Evolutionary conservation across 148 eudicot genomes (phyloP).

Genomic region (Rhododendron molle): DNA sequence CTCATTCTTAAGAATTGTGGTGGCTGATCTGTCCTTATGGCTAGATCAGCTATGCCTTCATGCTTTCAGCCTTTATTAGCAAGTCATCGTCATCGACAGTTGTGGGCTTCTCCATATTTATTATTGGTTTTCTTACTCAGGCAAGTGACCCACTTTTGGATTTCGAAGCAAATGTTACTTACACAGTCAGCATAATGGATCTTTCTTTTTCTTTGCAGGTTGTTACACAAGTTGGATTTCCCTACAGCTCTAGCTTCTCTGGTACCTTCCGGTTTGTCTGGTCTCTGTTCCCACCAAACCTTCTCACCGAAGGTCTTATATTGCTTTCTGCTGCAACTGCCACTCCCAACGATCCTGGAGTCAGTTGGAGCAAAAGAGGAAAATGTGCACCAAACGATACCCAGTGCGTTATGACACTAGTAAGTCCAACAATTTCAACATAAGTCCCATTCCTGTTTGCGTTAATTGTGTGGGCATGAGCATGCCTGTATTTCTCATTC

Average conservation of each 20-base stretch:
- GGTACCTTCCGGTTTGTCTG: constrained; percentile 27
- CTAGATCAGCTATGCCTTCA: constrained; percentile 61
- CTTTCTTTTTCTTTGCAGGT: constrained; percentile 38
- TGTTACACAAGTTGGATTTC: constrained; percentile 77
- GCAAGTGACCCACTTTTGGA: constrained; percentile 25
- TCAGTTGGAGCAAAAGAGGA: constrained; percentile 56
- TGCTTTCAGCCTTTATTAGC: constrained; percentile 56
- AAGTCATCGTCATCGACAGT: constrained; percentile 62
- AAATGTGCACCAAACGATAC: constrained; percentile 57
- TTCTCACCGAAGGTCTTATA: constrained; percentile 50
- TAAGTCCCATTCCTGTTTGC: not conserved
- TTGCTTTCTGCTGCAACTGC: constrained; percentile 51
- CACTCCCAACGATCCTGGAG: constrained; percentile 53
- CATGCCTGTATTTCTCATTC: not conserved
- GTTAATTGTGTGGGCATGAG: not conserved
- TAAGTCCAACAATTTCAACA: constrained; percentile 19
- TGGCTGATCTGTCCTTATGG: constrained; percentile 9
- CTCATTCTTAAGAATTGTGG: not conserved
- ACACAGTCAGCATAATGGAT: constrained; percentile 7
- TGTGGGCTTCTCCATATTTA: constrained; percentile 57
- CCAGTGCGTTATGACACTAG: constrained; percentile 52
- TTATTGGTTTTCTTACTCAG: constrained; percentile 61
- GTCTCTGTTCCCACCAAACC: constrained; percentile 67
- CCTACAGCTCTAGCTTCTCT: constrained; percentile 34
- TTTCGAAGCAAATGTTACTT: constrained; percentile 7